phyloP scores from a whole-genome alignment of 805 yeast species.

The Saturnispora diversa region DNA sequence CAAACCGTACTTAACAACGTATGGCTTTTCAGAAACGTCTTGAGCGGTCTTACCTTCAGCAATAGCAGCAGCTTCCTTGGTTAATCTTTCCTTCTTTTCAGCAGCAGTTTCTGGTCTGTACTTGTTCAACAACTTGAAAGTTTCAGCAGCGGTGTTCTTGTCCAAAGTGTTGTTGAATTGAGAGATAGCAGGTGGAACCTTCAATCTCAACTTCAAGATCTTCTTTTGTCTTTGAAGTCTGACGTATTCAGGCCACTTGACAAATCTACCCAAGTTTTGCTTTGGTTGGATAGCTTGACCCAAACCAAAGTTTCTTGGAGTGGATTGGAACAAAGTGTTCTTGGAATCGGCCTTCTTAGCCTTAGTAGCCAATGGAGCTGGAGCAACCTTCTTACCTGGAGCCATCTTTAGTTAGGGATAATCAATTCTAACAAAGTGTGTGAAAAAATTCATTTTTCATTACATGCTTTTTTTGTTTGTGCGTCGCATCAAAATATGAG shows the following conservation, averaged over 20 bases:
- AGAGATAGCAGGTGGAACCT: conserved; percentile 98
- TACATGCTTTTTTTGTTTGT: conserved; percentile 93
- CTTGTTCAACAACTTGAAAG: conserved; percentile 96
- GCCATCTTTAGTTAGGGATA: conserved; percentile 46
- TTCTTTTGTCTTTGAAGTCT: conserved; percentile 99
- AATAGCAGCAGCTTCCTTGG: conserved; percentile 97
- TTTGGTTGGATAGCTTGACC: conserved; percentile 95
- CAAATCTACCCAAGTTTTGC: conserved; percentile 94
- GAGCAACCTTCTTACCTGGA: conserved; percentile 74
- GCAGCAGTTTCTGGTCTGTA: conserved; percentile 97
- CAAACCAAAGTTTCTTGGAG: conserved; percentile 91
- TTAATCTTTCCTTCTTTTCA: conserved; percentile 98
- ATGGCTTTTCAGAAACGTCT: conserved; percentile 96
- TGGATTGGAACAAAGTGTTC: conserved; percentile 85
- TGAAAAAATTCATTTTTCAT: conserved; percentile 2
- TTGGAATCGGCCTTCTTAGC: conserved; percentile 43
- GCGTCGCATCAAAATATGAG: conserved; percentile 70
- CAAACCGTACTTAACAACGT: conserved; percentile 94
- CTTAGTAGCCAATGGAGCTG: conserved; percentile 93
- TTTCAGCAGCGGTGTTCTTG: conserved; percentile 97
- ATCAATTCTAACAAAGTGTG: conserved; percentile 69
- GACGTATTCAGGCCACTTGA: conserved; percentile 98
- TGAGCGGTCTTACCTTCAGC: conserved; percentile 97
- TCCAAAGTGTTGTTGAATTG: conserved; percentile 95
- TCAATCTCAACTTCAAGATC: conserved; percentile 88